A percentile compares a stretch with the other conserved stretches of the same genome.
phyloP scores from a whole-genome alignment of 2,329 filamentous ascomycete genomes.

The Keithomyces neogunnii region DNA sequence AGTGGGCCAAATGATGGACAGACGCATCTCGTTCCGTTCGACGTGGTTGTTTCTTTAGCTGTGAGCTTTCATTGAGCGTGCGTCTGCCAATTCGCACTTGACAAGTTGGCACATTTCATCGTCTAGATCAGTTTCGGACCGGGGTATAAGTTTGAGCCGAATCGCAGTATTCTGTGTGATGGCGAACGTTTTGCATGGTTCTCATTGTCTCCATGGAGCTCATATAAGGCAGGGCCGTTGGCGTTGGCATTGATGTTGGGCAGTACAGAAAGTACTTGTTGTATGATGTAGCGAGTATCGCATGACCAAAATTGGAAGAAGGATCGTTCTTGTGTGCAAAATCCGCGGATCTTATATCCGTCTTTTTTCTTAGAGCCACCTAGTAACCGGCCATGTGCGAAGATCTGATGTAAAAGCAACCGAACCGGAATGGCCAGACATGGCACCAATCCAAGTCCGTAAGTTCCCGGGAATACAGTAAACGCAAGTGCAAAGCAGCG shows the following conservation, averaged over 20 bases:
- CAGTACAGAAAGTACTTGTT: neutral
- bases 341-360: neutral
- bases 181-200: neutral
- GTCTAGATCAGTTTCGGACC: neutral
- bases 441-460: neutral
- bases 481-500: neutral
- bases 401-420: neutral
- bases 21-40: neutral
- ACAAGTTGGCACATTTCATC: neutral
- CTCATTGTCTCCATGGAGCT: neutral
- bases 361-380: neutral
- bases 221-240: neutral
- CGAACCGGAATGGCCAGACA: neutral
- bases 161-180: neutral
- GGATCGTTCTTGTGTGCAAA: neutral
- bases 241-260: neutral
- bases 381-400: neutral
- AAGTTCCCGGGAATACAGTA: neutral
- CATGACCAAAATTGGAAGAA: neutral
- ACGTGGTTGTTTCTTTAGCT: neutral
- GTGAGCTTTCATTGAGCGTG: neutral
- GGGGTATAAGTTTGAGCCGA: neutral
- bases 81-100: neutral
- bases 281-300: neutral
- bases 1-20: slow-evolving; percentile 56